Evolutionary conservation across 345 rosid species (phyloP).

Genomic region (Citrus australasica): DNA sequence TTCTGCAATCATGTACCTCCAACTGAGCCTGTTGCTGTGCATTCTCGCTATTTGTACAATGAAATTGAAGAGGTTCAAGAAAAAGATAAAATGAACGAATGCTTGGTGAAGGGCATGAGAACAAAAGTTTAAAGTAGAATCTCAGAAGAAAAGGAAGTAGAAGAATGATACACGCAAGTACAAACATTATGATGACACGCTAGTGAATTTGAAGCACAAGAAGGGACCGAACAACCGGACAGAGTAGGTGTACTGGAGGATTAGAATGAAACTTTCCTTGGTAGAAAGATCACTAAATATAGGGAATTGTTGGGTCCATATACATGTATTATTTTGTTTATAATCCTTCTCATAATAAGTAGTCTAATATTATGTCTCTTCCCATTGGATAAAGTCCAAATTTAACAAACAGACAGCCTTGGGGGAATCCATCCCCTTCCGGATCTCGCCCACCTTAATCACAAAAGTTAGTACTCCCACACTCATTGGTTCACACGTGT

Average conservation of each 20-base stretch:
- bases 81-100: background rate
- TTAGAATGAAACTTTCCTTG: constrained; percentile 18
- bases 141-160: background rate
- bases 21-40: too few relatives aligned
- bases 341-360: constrained; percentile 7
- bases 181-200: constrained; percentile 1
- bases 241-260: constrained; percentile 5
- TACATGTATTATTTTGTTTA: background rate
- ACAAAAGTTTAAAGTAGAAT: background rate
- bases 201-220: constrained; percentile 1
- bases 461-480: background rate
- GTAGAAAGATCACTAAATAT: constrained; percentile 12
- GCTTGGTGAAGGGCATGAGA: background rate
- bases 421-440: constrained; percentile 16
- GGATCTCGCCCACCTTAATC: constrained; percentile 22
- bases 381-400: constrained; percentile 9
- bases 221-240: constrained; percentile 8
- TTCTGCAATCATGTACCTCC: too few relatives aligned
- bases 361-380: constrained; percentile 5
- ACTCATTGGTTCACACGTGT: constrained; percentile 3
- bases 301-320: constrained; percentile 13
- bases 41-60: background rate
- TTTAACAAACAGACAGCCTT: constrained; percentile 21
- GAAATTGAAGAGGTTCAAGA: background rate
- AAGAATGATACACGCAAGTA: background rate